Evolutionary conservation across 768 basidiomycete species (phyloP), one percentile per base, ranked within the genome.

Genomic region (Boletus patriciae): DNA sequence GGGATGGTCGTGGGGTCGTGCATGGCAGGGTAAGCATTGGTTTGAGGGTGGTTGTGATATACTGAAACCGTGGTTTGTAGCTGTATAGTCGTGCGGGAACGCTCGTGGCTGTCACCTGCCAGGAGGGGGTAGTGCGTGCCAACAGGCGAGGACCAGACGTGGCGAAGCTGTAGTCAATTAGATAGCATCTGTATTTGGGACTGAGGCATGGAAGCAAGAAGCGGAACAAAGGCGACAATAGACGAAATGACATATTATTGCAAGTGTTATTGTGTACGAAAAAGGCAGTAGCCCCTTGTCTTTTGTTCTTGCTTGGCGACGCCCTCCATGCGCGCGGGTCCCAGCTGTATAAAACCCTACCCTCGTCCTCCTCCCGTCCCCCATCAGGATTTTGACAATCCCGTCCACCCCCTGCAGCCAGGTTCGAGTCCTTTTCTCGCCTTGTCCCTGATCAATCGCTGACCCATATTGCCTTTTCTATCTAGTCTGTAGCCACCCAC

Each of bases 111-210:
- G 82, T 89, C 13, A 85, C 82, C 29, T 83, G 87, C 25, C 91
- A 93, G 67, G 91, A 92, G 75, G 91, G 90, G 7, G 86, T 90
- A 9, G 77, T 90, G 41, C 81, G 89, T 41, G 84, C 83, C 31
- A 75, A 81, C 61, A 73, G 78, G 60, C 77, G 79, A 58, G 78
- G 74, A 13, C 79, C 79, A 15, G 70, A 70, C 54, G 54, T 52
- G 45, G 62, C 63, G 52, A 69, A 63, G 58, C 52, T 66, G 52
- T 69, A 47, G 54, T 52, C 37, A 46, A 46, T 52, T 41, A 47
- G 45, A 55, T 55, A 43, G 53, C n/a, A 60, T 59, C 27, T 60
- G 57, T 50, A 53, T 50, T 50, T 41, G 46, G 56, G 38, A 37
- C 10, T 8, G 23, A 25, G 41, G 54, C 36, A 47, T 49, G n/a